Percentiles rank a stretch among this genome's conserved stretches.
phyloP scores from a whole-genome alignment of 768 basidiomycete species.

The Gymnopilus dilepis region DNA sequence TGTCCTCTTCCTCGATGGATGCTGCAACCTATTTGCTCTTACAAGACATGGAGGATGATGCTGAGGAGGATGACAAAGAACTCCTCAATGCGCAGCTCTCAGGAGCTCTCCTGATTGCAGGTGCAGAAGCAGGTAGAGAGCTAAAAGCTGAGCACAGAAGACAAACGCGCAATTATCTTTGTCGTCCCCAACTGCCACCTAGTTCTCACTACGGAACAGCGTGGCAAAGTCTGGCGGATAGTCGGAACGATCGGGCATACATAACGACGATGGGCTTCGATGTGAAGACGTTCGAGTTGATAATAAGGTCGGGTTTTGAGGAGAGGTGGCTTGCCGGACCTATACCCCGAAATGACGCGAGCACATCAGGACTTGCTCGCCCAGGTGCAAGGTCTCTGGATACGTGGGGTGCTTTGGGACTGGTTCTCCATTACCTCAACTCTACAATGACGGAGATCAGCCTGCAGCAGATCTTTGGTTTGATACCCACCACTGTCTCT shows the following conservation, averaged over 20 bases:
- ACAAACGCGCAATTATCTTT: too few species aligned
- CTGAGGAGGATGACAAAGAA: too few species aligned
- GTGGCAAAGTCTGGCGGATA: too few species aligned
- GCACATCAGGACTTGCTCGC: constrained; percentile 28
- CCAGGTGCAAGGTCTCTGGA: constrained; percentile 36
- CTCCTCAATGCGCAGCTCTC: too few species aligned
- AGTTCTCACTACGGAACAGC: too few species aligned
- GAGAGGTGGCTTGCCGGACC: constrained; percentile 27
- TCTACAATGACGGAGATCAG: constrained; percentile 44
- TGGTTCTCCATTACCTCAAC: constrained; percentile 43
- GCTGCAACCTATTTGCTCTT: too few species aligned
- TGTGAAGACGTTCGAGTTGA: constrained; percentile 37
- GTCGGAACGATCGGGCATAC: constrained; percentile 38
- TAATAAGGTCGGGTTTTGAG: constrained; percentile 38
- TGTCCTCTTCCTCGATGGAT: too few species aligned
- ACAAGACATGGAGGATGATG: too few species aligned
- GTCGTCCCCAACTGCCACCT: too few species aligned
- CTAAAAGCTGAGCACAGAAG: too few species aligned
- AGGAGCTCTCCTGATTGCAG: too few species aligned
- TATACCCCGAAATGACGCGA: constrained; percentile 38
- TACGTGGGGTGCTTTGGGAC: constrained; percentile 44
- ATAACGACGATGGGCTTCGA: constrained; percentile 50
- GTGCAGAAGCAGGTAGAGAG: too few species aligned
- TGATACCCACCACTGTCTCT: constrained; percentile 42
- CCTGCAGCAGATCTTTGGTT: constrained; percentile 47